Base-by-base conservation (phyloP, 495 filamentous ascomycete genomes). In the Daldinia decipiens region DNA sequence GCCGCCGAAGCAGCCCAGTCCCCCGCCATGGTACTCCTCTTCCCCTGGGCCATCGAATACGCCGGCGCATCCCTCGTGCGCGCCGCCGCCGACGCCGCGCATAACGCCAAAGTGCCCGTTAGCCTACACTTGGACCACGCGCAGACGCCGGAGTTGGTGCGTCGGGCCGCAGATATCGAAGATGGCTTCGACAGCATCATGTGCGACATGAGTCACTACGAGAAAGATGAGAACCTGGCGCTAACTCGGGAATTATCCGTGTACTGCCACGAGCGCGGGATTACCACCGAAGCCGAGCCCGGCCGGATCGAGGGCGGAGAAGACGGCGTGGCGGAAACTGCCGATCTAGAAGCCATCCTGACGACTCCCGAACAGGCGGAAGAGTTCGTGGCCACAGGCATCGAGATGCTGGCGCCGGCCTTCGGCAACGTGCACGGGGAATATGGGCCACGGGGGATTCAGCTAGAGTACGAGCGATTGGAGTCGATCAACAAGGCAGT, bases 401-500 rank as follows among this genome's bases (percentile, higher is more conserved):
- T 94, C 67, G 90, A 94, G 77, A 93, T 91, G 88, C 78, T 95
- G 15, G 92, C 92, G 11, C 93, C 93, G 0, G 91, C 92, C 8
- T 95, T 96, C 78, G 92, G 92, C 3, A 95, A 95, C 76, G 90
- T 96, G 39, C 92, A 95, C 81, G 92, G 93, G 5, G 88, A 90
- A 71, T 96, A 95, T 79, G 92, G 92, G 0, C 87, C 89, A 0
- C 78, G 90, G 11, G 92, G 92, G 0, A 90, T 93, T 27, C 86
- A 86, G 81, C 74, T 93, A 43, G 91, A 93, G 77, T 94, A 90
- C 79, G 88, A 90, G 31, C 82, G 91, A 29, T 79, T 95, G 56
- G 75, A 86, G 68, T 78, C 77, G 11, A 92, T 95, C 74, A 85
- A 88, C 63, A 78, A 87, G 65, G 80, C 81, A 21, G 89, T 91